Evolutionary conservation across 2,329 filamentous ascomycete species (phyloP), one percentile per base, ranked within the genome.

Genomic region (Fusarium euwallaceae): DNA sequence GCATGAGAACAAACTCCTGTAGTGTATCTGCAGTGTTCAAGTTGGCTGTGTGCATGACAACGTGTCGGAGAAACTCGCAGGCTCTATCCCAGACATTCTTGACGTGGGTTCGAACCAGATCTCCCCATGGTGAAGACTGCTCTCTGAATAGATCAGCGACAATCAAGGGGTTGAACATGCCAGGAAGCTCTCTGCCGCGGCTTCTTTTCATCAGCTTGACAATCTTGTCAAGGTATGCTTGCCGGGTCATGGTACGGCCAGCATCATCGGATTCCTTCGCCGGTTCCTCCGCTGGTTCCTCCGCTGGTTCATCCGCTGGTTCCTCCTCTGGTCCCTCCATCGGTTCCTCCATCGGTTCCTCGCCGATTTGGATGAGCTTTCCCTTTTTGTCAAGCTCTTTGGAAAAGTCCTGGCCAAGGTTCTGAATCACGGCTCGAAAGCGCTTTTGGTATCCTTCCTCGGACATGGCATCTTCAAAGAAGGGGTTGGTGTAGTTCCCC

Each of bases 61-160:
- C 51, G 3, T 61, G 61, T 5, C 27, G 51, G 7, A 66, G 16
- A 14, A 76, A 71, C 4, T 67, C 24, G 5, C 43, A 20, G 10
- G 74, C 71, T 4, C 70, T 70, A 1, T 61, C 41, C 69, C 76
- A 75, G 3, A 78, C 67, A 1, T 32, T 53, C 2, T 68, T 61
- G 0, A 80, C 60, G 41, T 76, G 71, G 1, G 16, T 9, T 16
- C 45, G 78, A 1, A 87, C 88, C 29, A 90, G 84, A 0, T 66
- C 34, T 48, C 84, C 79, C 92, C 90, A 93, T 0, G 86, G 87
- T 8, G 74, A 64, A 0, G 87, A 90, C 67, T 93, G 90, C 55
- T 91, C 86, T 22, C 82, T 82, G 76, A 93, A 93, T 0, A 94
- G 78, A 24, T 92, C 87, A 0, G 83, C 82, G 0, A 93, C 85